phyloP scores from a whole-genome alignment of 352 stramenopile species.

The Pythium apleroticum region DNA sequence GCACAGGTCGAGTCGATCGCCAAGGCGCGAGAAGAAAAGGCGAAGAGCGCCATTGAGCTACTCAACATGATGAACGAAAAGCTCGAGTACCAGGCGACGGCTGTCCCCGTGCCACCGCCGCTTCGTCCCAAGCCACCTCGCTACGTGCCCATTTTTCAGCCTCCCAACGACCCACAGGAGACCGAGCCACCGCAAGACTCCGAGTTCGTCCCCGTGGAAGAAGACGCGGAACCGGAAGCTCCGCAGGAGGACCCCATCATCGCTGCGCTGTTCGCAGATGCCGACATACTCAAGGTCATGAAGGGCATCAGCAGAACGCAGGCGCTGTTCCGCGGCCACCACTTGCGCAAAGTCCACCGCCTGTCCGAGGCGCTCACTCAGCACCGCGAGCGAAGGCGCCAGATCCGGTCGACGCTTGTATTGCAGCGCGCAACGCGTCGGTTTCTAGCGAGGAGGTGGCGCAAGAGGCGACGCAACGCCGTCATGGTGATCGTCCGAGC shows the following conservation, averaged over 20 bases:
- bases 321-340: conserved; percentile 29
- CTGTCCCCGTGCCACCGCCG: background rate
- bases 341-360: conserved; percentile 26
- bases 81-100: conserved; percentile 25
- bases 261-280: background rate
- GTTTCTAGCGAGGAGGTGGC: conserved; percentile 14
- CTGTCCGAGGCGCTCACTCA: conserved; percentile 24
- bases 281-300: conserved; percentile 30
- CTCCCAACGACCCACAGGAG: background rate
- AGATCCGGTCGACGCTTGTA: conserved; percentile 19
- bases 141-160: background rate
- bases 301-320: conserved; percentile 29
- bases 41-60: conserved; percentile 51
- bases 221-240: background rate
- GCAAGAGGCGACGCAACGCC: conserved; percentile 20
- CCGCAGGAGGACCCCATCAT: background rate
- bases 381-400: conserved; percentile 6
- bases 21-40: conserved; percentile 45
- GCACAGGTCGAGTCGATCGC: conserved; percentile 35
- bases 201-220: background rate
- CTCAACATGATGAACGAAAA: conserved; percentile 58
- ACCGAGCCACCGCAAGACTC: background rate
- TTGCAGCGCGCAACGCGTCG: conserved; percentile 23
- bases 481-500: conserved; percentile 15
- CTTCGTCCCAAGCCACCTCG: conserved; percentile 2